A percentile compares a stretch with the other conserved stretches of the same genome.
Conservation (phyloP, 2,329 filamentous ascomycete genomes). For the Ophiostoma tasmaniense region DNA sequence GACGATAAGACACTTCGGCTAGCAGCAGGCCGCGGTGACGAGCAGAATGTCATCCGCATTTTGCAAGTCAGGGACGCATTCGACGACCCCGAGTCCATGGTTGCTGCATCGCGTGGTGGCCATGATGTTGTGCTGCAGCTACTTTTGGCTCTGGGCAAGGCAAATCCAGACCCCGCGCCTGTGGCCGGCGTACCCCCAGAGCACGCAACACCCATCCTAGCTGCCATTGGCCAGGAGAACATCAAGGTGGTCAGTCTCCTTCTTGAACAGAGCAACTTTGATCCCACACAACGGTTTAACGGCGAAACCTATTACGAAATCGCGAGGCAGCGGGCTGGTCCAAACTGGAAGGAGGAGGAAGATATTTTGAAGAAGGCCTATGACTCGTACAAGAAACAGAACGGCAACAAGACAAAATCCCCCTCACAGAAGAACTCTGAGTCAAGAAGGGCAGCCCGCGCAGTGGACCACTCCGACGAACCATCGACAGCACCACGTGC, state of each 20-base stretch:
- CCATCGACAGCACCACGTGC: conserved; percentile 24
- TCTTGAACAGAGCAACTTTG: conserved; percentile 66
- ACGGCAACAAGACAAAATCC: conserved; percentile 41
- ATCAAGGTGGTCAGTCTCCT: conserved; percentile 76
- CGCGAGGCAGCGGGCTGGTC: conserved; percentile 70
- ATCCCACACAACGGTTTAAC: conserved; percentile 69
- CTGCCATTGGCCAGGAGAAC: conserved; percentile 84
- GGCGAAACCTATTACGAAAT: conserved; percentile 83
- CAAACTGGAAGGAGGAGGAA: conserved; percentile 84
- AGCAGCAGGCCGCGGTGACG: conserved; percentile 53
- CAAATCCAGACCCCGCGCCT: conserved; percentile 60
- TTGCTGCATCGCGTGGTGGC: conserved; percentile 84
- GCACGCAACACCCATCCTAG: conserved; percentile 84
- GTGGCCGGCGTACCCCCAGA: conserved; percentile 53
- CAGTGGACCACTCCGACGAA: conserved; percentile 40
- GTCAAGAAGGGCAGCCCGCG: conserved; percentile 35
- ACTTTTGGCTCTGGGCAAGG: conserved; percentile 57
- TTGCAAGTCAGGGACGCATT: conserved; percentile 52
- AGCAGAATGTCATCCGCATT: conserved; percentile 53
- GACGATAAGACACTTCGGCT: conserved; percentile 53
- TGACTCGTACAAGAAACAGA: conserved; percentile 52
- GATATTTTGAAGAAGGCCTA: conserved; percentile 69
- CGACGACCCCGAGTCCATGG: conserved; percentile 76
- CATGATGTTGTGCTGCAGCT: conserved; percentile 82
- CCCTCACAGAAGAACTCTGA: conserved; percentile 38